These are phyloP conservation scores for Geosmithia flava DNA, from an alignment of 2,329 filamentous ascomycete species.

Conservation along the genomic window DNA sequence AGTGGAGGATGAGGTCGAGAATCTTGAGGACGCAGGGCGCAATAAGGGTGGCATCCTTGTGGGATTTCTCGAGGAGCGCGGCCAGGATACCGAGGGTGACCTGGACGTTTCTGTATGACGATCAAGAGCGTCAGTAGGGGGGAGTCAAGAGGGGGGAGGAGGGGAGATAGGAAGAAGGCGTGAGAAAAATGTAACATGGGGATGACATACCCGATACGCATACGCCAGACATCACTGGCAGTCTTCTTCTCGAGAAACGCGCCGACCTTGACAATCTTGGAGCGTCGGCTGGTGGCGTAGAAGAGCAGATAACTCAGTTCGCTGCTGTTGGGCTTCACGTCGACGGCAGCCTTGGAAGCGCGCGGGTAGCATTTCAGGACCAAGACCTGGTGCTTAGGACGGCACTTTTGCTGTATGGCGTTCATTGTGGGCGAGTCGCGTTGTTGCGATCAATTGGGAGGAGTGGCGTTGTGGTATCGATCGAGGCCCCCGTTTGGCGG, in stretches of 20 bases:
- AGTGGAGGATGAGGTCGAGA: constrained; percentile 69
- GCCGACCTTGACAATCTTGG: constrained; percentile 93
- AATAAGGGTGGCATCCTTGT: constrained; percentile 82
- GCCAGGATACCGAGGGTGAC: constrained; percentile 88
- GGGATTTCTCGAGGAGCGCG: constrained; percentile 84
- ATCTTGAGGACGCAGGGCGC: constrained; percentile 76
- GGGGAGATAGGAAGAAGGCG: constrained; percentile 1
- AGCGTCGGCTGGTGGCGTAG: constrained; percentile 87
- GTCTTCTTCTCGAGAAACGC: constrained; percentile 92
- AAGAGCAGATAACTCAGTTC: constrained; percentile 95
- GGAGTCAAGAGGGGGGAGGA: background rate
- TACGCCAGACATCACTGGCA: constrained; percentile 79
- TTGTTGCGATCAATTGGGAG: background rate
- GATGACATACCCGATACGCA: constrained; percentile 62
- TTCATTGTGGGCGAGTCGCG: constrained; percentile 33
- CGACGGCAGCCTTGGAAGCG: constrained; percentile 79
- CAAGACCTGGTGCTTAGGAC: constrained; percentile 93
- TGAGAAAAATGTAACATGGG: constrained; percentile 5
- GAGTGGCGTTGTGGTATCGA: background rate
- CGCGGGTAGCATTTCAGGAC: constrained; percentile 94
- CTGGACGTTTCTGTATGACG: constrained; percentile 63
- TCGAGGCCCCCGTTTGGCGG: background rate
- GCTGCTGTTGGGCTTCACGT: constrained; percentile 91
- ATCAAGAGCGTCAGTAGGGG: constrained; percentile 4
- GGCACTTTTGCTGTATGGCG: constrained; percentile 54